phyloP scores from a whole-genome alignment of 768 basidiomycete genomes.

The Tricholoma matsutake region DNA sequence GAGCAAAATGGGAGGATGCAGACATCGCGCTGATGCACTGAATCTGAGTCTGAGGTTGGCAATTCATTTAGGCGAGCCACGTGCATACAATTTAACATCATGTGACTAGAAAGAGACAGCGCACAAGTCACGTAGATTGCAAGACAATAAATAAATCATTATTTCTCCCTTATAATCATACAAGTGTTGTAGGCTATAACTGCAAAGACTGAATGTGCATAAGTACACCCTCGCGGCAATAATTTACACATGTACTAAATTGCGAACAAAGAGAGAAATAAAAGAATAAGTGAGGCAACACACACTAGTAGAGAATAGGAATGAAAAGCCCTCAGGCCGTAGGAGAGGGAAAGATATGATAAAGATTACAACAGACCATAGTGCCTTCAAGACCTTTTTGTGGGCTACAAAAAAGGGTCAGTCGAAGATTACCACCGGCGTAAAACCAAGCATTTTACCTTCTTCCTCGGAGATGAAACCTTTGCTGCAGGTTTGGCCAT shows the following conservation, averaged over 20 bases:
- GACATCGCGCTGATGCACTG: slow-evolving; percentile 5
- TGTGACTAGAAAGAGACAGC: not conserved
- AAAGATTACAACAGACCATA: slow-evolving; percentile 1
- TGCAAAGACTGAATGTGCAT: slow-evolving; percentile 11
- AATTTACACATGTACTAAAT: slow-evolving; percentile 34
- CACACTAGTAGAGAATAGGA: slow-evolving; percentile 7
- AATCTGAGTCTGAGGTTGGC: not conserved
- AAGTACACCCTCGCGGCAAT: slow-evolving; percentile 27
- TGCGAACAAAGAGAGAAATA: slow-evolving; percentile 9
- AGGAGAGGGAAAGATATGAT: slow-evolving; percentile 13
- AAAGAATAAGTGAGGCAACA: slow-evolving; percentile 4
- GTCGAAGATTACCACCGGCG: not conserved
- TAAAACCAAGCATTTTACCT: slow-evolving; percentile 20
- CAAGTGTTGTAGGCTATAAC: slow-evolving; percentile 21
- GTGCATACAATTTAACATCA: slow-evolving; percentile 12
- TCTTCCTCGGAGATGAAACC: slow-evolving; percentile 31
- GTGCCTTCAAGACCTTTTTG: slow-evolving; percentile 24
- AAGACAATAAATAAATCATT: no score
- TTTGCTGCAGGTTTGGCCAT: slow-evolving; percentile 32
- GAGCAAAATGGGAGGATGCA: slow-evolving; percentile 15
- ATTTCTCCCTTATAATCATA: slow-evolving; percentile 17
- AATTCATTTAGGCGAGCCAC: slow-evolving; percentile 22
- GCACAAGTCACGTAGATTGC: not conserved
- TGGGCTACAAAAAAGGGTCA: slow-evolving; percentile 18
- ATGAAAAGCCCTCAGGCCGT: not conserved